Evolutionary conservation across 768 basidiomycete genomes (phyloP).

Genomic region (Sarcodon aspratus): DNA sequence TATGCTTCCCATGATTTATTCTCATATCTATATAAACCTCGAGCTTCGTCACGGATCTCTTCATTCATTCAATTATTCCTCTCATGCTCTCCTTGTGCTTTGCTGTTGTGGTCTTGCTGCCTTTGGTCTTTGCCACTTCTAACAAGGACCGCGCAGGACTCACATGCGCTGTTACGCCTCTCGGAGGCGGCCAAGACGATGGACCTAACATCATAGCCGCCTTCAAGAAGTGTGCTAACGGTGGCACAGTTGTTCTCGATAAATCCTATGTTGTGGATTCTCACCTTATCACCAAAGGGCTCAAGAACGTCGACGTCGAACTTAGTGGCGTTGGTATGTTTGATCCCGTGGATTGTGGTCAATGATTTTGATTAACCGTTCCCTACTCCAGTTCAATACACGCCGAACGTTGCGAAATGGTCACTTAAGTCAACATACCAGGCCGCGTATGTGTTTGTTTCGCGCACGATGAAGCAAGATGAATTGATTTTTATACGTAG

Average conservation of each 20-base stretch:
- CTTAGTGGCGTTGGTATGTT: constrained; percentile 11
- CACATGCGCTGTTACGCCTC: constrained; percentile 3
- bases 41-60: too few relatives aligned
- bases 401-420: constrained; percentile 21
- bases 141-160: too few relatives aligned
- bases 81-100: too few relatives aligned
- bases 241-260: constrained; percentile 5
- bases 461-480: neutral
- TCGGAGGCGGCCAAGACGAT: constrained; percentile 5
- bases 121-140: too few relatives aligned
- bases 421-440: constrained; percentile 17
- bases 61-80: too few relatives aligned
- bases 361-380: constrained; percentile 9
- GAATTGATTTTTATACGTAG: neutral
- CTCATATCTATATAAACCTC: too few relatives aligned
- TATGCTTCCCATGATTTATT: too few relatives aligned
- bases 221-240: constrained; percentile 2
- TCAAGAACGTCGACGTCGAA: constrained; percentile 14
- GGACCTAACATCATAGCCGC: constrained; percentile 5
- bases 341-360: constrained; percentile 6
- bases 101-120: too few relatives aligned
- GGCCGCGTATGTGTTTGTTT: constrained; percentile 2
- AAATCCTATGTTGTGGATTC: constrained; percentile 10
- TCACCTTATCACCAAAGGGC: constrained; percentile 12
- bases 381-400: constrained; percentile 6